A percentile compares a stretch with the other conserved stretches of the same genome.
phyloP scores from a whole-genome alignment of 176 grass and related monocot genomes.

The Urochloa ruziziensis region DNA sequence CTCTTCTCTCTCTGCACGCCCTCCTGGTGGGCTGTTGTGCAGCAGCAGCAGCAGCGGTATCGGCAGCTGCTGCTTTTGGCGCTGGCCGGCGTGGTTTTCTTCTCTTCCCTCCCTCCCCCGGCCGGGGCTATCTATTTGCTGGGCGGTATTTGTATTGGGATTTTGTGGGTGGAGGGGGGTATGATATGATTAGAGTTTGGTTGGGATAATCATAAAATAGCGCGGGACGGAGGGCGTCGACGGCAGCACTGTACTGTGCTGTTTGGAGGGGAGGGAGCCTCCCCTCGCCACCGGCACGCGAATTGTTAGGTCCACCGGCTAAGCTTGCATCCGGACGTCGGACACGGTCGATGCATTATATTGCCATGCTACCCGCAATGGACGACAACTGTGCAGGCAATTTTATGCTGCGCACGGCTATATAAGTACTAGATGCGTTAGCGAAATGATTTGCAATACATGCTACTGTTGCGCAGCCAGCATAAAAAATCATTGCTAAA shows the following conservation, averaged over 20 bases:
- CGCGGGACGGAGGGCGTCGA: constrained; percentile 19
- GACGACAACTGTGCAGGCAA: not conserved
- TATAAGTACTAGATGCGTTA: not conserved
- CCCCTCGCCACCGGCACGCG: not conserved
- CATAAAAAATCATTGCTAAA: constrained; percentile 1
- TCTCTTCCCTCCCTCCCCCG: not conserved
- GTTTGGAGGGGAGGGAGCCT: constrained; percentile 39
- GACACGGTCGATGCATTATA: not conserved
- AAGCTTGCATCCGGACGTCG: constrained; percentile 13
- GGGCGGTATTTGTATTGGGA: constrained; percentile 51
- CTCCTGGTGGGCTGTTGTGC: not conserved
- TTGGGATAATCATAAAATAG: constrained; percentile 53
- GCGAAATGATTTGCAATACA: not conserved
- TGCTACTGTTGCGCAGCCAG: not conserved
- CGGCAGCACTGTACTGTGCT: constrained; percentile 43
- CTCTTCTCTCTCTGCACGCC: too few species aligned
- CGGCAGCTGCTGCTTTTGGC: constrained; percentile 38
- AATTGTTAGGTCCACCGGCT: constrained; percentile 45
- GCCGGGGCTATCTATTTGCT: constrained; percentile 48
- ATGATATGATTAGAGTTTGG: constrained; percentile 49
- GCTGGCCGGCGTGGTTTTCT: constrained; percentile 26
- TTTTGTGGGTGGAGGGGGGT: constrained; percentile 26
- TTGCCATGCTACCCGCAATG: not conserved
- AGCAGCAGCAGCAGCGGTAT: not conserved
- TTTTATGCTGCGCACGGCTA: not conserved